These are phyloP conservation scores for Kodamaea restingae DNA, from an alignment of 805 yeast species.

Conservation along the genomic window DNA sequence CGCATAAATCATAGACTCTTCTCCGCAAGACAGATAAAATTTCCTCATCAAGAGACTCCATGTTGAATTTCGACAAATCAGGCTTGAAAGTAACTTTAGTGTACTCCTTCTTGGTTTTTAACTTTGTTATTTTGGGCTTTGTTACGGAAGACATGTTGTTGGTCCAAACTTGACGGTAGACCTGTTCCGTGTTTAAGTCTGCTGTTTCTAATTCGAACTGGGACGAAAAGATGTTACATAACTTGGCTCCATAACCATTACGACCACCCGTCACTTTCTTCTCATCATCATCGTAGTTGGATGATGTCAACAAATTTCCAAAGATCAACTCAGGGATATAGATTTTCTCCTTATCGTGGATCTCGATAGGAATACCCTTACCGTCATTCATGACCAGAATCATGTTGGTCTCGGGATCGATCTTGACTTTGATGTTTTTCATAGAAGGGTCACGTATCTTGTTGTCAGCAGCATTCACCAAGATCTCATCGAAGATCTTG, in stretches of 20 bases:
- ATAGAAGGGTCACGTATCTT: constrained; percentile 90
- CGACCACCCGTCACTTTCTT: constrained; percentile 98
- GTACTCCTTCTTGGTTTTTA: constrained; percentile 63
- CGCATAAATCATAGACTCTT: constrained; percentile 94
- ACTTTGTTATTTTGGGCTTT: constrained; percentile 65
- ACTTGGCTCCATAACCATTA: constrained; percentile 96
- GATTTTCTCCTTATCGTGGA: constrained; percentile 85
- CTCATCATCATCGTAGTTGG: constrained; percentile 92
- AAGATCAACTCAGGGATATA: constrained; percentile 95
- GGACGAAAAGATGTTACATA: constrained; percentile 93
- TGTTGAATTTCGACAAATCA: constrained; percentile 76
- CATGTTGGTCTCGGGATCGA: constrained; percentile 67
- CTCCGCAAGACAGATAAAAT: constrained; percentile 79
- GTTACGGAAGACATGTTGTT: constrained; percentile 77
- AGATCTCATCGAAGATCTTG: constrained; percentile 93
- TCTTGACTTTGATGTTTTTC: constrained; percentile 81
- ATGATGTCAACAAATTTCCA: constrained; percentile 90
- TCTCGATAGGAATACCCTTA: constrained; percentile 90
- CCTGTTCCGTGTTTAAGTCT: constrained; percentile 57
- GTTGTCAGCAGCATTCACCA: constrained; percentile 98
- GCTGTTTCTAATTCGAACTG: constrained; percentile 87
- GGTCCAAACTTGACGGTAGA: constrained; percentile 81
- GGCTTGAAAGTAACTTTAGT: constrained; percentile 88
- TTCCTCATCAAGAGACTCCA: constrained; percentile 82
- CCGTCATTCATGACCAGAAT: constrained; percentile 91